Evolutionary conservation across 1,284 basidiomycete genomes (phyloP), one percentile per base, ranked within the genome.

Genomic region (Sphagnurus paluster): DNA sequence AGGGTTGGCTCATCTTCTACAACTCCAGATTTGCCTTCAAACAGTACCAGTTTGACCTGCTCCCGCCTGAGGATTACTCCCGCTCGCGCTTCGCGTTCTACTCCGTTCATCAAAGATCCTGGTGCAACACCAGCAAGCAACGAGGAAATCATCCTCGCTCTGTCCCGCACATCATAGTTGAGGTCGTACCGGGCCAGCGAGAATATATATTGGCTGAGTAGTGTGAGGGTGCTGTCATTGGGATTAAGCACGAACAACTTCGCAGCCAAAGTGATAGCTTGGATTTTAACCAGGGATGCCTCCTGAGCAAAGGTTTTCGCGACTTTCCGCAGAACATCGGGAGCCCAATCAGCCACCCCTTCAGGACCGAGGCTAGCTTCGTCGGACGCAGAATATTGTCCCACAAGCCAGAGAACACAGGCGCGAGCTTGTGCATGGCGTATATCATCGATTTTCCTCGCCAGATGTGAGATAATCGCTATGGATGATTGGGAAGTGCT

Each of bases 341-440:
- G 90, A 0, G 87, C 91, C 89, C 90, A 94, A 16, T 80, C 75
- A 4, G 75, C 67, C 2, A 75, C 61, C 4, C 67, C 68, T 32
- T 56, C 62, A 28, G 65, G 57, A 16, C 60, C 67, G 44, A 48
- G 53, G 6, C 50, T 50, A 28, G 38, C 54, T 24, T 65, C 63
- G 14, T 64, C 57, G 5, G 66, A 64, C 6, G 71, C 71, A 2
- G 87, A 77, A 62, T 90, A 92, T 63, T 95, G 91, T 0, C 94
- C 94, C 0, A 93, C 91, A 0, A 97, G 77, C 92, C 93, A 95
- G 30, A 93, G 70, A 0, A 96, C 82, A 55, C 88, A 93, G 0
- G 92, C 90, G 19, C 90, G 72, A 0, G 94, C 92, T 52, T 81
- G 76, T 1, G 87, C 74, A 57, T 93, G 87, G 11, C 71, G 76